These are phyloP conservation scores for Ogataea minuta DNA, from an alignment of 805 yeast species.

Conservation along the genomic window DNA sequence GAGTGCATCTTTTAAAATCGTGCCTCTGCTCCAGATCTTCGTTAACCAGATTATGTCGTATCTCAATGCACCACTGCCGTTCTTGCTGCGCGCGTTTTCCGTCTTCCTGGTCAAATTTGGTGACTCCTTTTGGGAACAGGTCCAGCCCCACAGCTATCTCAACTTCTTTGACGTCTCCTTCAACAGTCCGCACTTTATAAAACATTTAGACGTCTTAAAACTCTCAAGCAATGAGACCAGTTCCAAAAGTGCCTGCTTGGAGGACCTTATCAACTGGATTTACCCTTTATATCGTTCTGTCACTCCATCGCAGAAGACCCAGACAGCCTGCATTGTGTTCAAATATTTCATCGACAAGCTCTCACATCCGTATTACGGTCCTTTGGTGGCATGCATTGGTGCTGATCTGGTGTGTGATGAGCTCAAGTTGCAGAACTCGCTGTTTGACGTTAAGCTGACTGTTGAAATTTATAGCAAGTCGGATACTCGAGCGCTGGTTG, in stretches of 20 bases:
- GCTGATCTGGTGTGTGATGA: constrained; percentile 24
- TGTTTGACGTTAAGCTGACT: constrained; percentile 31
- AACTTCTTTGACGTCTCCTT: constrained; percentile 61
- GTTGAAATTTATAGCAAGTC: constrained; percentile 40
- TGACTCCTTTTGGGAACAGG: constrained; percentile 50
- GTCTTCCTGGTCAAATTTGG: constrained; percentile 43
- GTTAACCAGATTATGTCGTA: constrained; percentile 52
- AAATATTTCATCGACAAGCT: constrained; percentile 42
- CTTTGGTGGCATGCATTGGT: constrained; percentile 26
- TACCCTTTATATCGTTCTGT: constrained; percentile 40
- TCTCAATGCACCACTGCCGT: constrained; percentile 49
- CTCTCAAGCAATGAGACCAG: constrained; percentile 2
- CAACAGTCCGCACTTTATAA: constrained; percentile 48
- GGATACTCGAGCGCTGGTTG: constrained; percentile 50
- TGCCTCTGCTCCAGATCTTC: constrained; percentile 40
- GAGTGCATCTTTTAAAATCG: constrained; percentile 31
- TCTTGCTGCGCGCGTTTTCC: constrained; percentile 51
- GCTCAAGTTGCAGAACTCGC: constrained; percentile 15
- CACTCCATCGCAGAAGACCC: constrained; percentile 48
- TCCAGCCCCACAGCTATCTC: constrained; percentile 51
- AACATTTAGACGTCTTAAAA: constrained; percentile 31
- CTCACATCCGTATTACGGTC: constrained; percentile 23
- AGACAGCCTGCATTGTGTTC: constrained; percentile 51
- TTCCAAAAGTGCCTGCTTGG: constrained; percentile 25
- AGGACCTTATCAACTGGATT: constrained; percentile 58